These are phyloP conservation scores for Hericium alpestre DNA, from an alignment of 768 basidiomycete genomes.

Conservation along the genomic window DNA sequence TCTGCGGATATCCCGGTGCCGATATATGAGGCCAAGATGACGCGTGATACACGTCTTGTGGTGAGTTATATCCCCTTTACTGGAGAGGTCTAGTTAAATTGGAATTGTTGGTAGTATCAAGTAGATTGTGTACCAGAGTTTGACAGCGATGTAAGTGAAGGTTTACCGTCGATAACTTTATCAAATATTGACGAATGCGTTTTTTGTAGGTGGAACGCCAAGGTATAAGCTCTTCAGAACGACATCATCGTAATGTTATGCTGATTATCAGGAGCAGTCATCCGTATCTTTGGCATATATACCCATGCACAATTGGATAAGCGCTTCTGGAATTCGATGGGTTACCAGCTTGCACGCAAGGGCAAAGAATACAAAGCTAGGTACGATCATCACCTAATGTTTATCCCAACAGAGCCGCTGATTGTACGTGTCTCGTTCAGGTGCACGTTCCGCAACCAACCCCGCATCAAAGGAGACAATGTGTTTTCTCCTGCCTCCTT, in stretches of 20 bases:
- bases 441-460: conserved; percentile 1
- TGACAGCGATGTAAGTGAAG: neutral
- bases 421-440: neutral
- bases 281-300: neutral
- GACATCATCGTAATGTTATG: neutral
- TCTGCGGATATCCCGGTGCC: conserved; percentile 4
- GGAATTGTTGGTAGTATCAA: conserved; percentile 4
- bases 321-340: neutral
- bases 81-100: neutral
- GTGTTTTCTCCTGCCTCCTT: neutral
- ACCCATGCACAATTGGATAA: neutral
- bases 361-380: neutral
- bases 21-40: conserved; percentile 8
- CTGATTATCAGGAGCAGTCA: neutral
- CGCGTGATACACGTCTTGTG: conserved; percentile 5
- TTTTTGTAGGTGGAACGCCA: neutral
- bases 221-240: neutral
- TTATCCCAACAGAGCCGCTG: neutral
- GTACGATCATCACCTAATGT: neutral
- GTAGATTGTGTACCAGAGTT: conserved; percentile 6
- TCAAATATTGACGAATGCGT: neutral
- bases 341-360: neutral
- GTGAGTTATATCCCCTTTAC: neutral
- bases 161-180: neutral
- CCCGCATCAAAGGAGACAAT: neutral